Evolutionary conservation across 2,329 filamentous ascomycete genomes (phyloP).

Genomic region (Thelonectria olida): DNA sequence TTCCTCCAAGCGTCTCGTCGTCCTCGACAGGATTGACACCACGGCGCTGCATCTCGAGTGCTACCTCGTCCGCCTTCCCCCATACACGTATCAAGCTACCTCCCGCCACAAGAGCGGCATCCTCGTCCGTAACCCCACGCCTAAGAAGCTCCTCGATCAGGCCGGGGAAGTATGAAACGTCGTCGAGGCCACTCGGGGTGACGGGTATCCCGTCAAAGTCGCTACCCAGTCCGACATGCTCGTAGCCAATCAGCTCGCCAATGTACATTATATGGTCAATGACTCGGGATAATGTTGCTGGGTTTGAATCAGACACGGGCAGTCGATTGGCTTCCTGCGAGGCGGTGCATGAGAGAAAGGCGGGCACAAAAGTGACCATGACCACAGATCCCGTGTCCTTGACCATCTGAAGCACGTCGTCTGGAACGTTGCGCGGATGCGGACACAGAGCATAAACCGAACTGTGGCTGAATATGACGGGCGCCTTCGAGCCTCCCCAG

Average conservation of each 20-base stretch:
- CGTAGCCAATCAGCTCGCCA: slow-evolving; percentile 44
- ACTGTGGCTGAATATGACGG: slow-evolving; percentile 46
- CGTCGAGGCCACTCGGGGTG: slow-evolving; percentile 35
- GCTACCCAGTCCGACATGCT: slow-evolving; percentile 49
- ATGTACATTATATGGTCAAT: slow-evolving; percentile 45
- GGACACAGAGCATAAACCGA: slow-evolving; percentile 22
- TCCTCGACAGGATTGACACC: too few species aligned
- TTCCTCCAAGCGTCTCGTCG: too few species aligned
- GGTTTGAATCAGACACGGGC: too few species aligned
- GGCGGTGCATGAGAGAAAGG: slow-evolving; percentile 21
- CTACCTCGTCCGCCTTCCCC: too few species aligned
- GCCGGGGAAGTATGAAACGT: slow-evolving; percentile 42
- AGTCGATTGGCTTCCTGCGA: too few species aligned
- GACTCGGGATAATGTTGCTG: too few species aligned
- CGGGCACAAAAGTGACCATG: slow-evolving; percentile 50
- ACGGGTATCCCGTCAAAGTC: slow-evolving; percentile 44
- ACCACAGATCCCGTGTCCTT: slow-evolving; percentile 51
- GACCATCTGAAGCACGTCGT: slow-evolving; percentile 48
- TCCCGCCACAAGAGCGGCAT: too few species aligned
- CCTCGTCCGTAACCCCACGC: too few species aligned
- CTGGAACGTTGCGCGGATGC: slow-evolving; percentile 44
- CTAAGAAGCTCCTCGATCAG: too few species aligned
- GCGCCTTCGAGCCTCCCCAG: slow-evolving; percentile 39
- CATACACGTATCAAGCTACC: too few species aligned
- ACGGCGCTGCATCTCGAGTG: too few species aligned